A percentile compares a stretch with the other conserved stretches of the same genome.
These are phyloP conservation scores for Calamus simplicifolius DNA, from an alignment of 176 grass and related monocot genomes.

Conservation along the genomic window DNA sequence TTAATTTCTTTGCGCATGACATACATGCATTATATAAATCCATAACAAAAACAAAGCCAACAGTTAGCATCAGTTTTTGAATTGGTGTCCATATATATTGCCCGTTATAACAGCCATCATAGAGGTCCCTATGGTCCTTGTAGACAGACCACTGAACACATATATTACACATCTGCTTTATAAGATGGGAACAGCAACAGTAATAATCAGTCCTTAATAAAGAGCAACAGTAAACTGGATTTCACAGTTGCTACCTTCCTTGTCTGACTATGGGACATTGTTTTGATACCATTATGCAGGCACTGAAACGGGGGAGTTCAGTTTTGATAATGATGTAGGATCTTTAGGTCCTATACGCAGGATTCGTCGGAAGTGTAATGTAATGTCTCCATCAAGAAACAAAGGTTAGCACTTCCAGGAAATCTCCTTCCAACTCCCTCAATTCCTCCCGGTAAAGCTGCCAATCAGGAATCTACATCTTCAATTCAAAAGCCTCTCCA, in stretches of 20 bases:
- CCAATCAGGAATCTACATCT: conserved; percentile 17
- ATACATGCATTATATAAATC: too few species aligned
- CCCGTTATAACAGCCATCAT: too few species aligned
- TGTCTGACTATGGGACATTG: background rate
- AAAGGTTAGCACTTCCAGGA: conserved; percentile 3
- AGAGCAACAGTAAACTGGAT: too few species aligned
- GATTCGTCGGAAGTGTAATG: conserved; percentile 28
- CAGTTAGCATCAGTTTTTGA: too few species aligned
- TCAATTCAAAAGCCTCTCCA: conserved; percentile 26
- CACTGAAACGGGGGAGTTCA: conserved; percentile 36
- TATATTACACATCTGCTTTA: too few species aligned
- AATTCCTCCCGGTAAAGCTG: conserved; percentile 11
- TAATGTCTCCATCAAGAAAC: conserved; percentile 28
- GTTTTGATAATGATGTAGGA: conserved; percentile 24
- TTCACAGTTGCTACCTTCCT: conserved; percentile 6
- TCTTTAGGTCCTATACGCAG: conserved; percentile 25
- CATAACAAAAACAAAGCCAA: too few species aligned
- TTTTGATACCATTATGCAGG: conserved; percentile 5
- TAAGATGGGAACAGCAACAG: too few species aligned
- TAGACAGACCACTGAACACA: too few species aligned
- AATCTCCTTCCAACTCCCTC: conserved; percentile 4
- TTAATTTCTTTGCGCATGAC: too few species aligned
- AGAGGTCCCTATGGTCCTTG: too few species aligned
- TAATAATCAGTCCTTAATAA: too few species aligned
- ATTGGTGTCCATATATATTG: too few species aligned